Evolutionary conservation across 176 grass and related monocot species (phyloP).

Genomic region (Carex pumila): DNA sequence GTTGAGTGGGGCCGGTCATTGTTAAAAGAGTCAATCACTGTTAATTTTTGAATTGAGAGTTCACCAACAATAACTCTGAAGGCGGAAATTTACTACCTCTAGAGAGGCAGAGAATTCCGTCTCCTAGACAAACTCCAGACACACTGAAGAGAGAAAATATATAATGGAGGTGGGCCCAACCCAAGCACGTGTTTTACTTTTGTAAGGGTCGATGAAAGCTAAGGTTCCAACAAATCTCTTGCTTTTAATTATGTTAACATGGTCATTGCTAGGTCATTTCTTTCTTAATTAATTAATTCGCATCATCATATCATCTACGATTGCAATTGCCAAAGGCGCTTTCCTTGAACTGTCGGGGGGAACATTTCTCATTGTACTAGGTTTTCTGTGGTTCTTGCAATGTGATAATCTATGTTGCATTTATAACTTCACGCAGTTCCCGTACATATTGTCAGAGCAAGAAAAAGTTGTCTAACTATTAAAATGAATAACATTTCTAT

Average conservation of each 20-base stretch:
- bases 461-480: too few species aligned
- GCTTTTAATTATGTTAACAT: constrained; percentile 3
- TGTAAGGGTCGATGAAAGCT: not conserved
- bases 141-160: not conserved
- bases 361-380: not conserved
- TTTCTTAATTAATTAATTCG: constrained; percentile 15
- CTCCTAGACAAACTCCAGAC: not conserved
- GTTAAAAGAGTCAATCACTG: too few species aligned
- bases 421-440: not conserved
- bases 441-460: too few species aligned
- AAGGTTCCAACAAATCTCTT: not conserved
- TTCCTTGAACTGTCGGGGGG: not conserved
- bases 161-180: not conserved
- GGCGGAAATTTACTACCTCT: too few species aligned
- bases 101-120: too few species aligned
- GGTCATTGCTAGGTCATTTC: constrained; percentile 9
- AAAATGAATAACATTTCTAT: too few species aligned
- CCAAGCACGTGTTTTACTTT: not conserved
- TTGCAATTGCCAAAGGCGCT: not conserved
- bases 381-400: not conserved
- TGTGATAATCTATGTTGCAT: not conserved
- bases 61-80: too few species aligned
- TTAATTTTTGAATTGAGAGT: too few species aligned
- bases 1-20: too few species aligned
- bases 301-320: not conserved